Evolutionary conservation across 2,329 filamentous ascomycete species (phyloP).

Genomic region (Epichloe elymi): DNA sequence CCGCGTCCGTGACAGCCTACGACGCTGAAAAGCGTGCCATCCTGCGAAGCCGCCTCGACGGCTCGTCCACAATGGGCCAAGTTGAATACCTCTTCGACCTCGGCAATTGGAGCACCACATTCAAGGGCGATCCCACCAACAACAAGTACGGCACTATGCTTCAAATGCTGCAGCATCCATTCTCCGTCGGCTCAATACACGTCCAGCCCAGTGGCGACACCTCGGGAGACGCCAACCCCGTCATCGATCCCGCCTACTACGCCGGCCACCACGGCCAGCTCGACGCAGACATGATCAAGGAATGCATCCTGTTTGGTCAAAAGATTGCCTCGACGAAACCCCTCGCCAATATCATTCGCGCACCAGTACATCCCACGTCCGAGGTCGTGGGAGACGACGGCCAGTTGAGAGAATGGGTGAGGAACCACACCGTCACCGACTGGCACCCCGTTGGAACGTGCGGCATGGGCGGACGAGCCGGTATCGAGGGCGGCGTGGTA

Average conservation of each 20-base stretch:
- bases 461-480: slow-evolving; percentile 18
- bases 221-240: slow-evolving; percentile 15
- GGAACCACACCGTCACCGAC: slow-evolving; percentile 17
- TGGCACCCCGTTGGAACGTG: slow-evolving; percentile 29
- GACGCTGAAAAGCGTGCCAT: slow-evolving; percentile 16
- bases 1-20: slow-evolving; percentile 10
- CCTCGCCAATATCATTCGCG: slow-evolving; percentile 23
- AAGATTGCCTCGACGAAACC: slow-evolving; percentile 25
- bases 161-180: slow-evolving; percentile 38
- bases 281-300: slow-evolving; percentile 29
- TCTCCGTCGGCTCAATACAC: slow-evolving; percentile 34
- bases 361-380: slow-evolving; percentile 13
- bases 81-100: slow-evolving; percentile 36
- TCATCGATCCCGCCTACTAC: slow-evolving; percentile 31
- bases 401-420: slow-evolving; percentile 14
- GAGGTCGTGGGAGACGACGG: slow-evolving; percentile 8
- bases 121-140: slow-evolving; percentile 21
- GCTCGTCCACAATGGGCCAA: slow-evolving; percentile 25
- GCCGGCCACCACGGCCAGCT: slow-evolving; percentile 23
- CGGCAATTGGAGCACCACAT: slow-evolving; percentile 31
- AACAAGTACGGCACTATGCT: slow-evolving; percentile 36
- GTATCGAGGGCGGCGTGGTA: slow-evolving; percentile 18
- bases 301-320: slow-evolving; percentile 25
- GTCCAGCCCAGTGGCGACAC: slow-evolving; percentile 16
- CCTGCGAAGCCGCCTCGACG: slow-evolving; percentile 19